Evolutionary conservation across 352 stramenopile species (phyloP), one percentile per base, ranked within the genome.

Genomic region (Peronospora farinosa): DNA sequence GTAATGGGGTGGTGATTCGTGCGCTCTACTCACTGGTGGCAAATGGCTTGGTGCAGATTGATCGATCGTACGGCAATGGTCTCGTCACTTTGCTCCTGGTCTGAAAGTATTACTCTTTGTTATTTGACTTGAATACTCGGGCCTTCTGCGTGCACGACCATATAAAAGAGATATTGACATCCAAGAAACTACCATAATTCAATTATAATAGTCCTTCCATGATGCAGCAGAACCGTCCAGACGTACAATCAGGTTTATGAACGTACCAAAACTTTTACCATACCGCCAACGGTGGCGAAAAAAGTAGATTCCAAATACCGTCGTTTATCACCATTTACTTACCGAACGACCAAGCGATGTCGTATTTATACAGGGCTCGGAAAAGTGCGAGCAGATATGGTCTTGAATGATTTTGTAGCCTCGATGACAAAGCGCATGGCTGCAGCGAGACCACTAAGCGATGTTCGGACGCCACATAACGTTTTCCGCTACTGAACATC

Each of bases 31-130:
- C 74, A 32, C 57, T 88, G 2, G 72, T 88, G 10, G 77, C 69
- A 23, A 84, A 80, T 33, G 72, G 73, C n/a, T 57, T 84, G 5
- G 74, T 88, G 54, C 77, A 86, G 49, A 83, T 86, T 46, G 77
- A 88, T 49, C 65, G 77, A 8, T 83, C 72, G 2, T 78, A 74
- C 40, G 71, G 72, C 23, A 78, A 79, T 36, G 77, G 77, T 0
- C 64, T 88, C 17, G 74, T 86, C 21, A 88, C 77, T 5, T 83
- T 66, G 7, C 47, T 88, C 13, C 57, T 88, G 23, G 63, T 88
- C 7, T 88, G 63, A 52, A 23, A 40, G 16, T 17, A 15, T 37
- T 5, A 16, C 5, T 15, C 16, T 1, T 37, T 37, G 10, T 12
- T 12, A 12, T 32, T 32, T 32, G 23, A 4, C 5, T 27, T 5